Percentiles rank a stretch among this genome's conserved stretches.
Conservation (phyloP, 305 asterid species). For the Salvia sclarea region DNA sequence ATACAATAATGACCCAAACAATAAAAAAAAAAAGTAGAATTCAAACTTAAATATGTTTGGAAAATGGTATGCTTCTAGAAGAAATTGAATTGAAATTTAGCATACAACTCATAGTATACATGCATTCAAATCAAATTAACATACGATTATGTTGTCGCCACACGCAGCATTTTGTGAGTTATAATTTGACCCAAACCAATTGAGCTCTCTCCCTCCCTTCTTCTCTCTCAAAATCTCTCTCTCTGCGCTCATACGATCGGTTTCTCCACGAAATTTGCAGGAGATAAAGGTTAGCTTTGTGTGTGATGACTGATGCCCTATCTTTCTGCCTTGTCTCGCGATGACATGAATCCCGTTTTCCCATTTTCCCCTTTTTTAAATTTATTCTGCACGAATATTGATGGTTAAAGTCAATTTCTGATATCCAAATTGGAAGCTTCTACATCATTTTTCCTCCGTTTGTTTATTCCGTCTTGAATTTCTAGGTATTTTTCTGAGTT, state of each 20-base stretch:
- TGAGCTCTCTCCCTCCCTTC: neutral
- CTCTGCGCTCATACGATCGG: slow-evolving; percentile 23
- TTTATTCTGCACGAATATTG: slow-evolving; percentile 21
- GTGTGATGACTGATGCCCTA: slow-evolving; percentile 27
- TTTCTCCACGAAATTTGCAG: slow-evolving; percentile 24
- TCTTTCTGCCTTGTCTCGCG: neutral
- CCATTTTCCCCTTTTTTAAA: neutral
- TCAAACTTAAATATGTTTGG: neutral
- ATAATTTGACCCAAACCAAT: slow-evolving; percentile 36
- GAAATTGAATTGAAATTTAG: neutral
- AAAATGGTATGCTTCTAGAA: neutral
- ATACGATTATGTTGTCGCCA: slow-evolving; percentile 38
- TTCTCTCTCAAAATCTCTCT: slow-evolving; percentile 34
- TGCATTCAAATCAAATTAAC: slow-evolving; percentile 37
- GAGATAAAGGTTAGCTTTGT: slow-evolving; percentile 28
- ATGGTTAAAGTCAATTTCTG: neutral
- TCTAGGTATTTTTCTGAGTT: slow-evolving; percentile 29
- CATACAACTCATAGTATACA: slow-evolving; percentile 31
- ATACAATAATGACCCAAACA: neutral
- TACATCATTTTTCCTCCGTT: neutral
- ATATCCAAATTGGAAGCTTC: slow-evolving; percentile 28
- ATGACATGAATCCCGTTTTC: neutral
- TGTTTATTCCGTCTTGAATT: slow-evolving; percentile 16
- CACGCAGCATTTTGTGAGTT: slow-evolving; percentile 28
- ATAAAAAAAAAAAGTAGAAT: too few relatives aligned